These are phyloP conservation scores for Wilcoxina mikolae DNA, from an alignment of 495 filamentous ascomycete genomes.

Conservation along the genomic window DNA sequence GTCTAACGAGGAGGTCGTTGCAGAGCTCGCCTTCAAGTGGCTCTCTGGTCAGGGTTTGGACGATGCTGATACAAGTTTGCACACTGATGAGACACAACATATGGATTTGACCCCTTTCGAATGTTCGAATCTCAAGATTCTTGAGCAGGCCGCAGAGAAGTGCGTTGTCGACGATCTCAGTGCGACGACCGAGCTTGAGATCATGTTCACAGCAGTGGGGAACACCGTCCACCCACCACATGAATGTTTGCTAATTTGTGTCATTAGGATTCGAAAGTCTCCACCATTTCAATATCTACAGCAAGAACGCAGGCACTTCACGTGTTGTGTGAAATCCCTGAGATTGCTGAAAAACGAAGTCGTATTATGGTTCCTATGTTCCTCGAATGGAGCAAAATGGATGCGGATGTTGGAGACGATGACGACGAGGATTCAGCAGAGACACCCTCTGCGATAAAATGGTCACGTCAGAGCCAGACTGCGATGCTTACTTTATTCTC, in stretches of 20 bases:
- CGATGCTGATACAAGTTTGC: not conserved
- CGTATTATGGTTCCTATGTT: conserved; percentile 73
- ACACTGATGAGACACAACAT: not conserved
- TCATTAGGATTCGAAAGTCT: conserved; percentile 30
- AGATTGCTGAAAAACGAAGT: conserved; percentile 70
- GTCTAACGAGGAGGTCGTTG: conserved; percentile 58
- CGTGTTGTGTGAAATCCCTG: conserved; percentile 56
- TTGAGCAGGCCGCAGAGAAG: conserved; percentile 36
- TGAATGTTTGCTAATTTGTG: conserved; percentile 22
- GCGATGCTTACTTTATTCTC: conserved; percentile 68
- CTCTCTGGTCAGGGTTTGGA: conserved; percentile 29
- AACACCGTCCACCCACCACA: conserved; percentile 20
- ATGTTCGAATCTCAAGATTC: conserved; percentile 54
- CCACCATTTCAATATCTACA: conserved; percentile 27
- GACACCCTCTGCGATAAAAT: conserved; percentile 30
- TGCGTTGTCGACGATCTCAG: conserved; percentile 32
- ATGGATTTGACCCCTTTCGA: conserved; percentile 50
- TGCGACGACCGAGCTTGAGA: conserved; percentile 36
- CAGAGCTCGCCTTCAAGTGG: conserved; percentile 65
- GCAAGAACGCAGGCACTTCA: conserved; percentile 64
- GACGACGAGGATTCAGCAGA: conserved; percentile 38
- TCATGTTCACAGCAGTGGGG: conserved; percentile 34
- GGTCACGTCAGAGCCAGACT: conserved; percentile 60
- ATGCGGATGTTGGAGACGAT: conserved; percentile 22
- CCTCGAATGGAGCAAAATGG: conserved; percentile 48